Base-by-base conservation (phyloP, 495 filamentous ascomycete species). In the Penicillium manginii region DNA sequence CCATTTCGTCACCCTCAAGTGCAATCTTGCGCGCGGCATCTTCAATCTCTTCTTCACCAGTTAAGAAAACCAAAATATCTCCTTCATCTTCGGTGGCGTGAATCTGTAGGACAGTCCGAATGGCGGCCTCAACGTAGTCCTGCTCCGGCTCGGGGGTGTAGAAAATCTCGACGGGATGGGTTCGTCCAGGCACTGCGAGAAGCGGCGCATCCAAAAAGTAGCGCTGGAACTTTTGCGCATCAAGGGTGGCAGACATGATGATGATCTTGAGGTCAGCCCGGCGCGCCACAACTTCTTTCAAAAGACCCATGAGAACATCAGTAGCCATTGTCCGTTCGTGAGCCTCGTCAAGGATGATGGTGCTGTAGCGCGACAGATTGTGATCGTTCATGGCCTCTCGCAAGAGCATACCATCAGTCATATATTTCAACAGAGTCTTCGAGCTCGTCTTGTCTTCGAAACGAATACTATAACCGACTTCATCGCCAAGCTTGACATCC, bases 341-440 rank as follows among this genome's bases (percentile, higher is more conserved):
- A 49, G 93, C 93, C 75, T 98, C 93, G 73, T 99, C 96, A 57
- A 99, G 87, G 69, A 99, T 99, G 69, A 99, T 97, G 60, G 90
- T 94, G 80, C 92, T 93, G 78, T 99, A 99, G 11, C 93, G 88
- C 18, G 84, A 84, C 63, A 99, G 81, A 62, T 93, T 82, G 75
- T 92, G 88, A 73, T 99, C 96, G 76, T 96, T 87, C 96, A 99
- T 99, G 32, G 96, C 92, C 78, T 99, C 96, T 61, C 96, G 82
- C 69, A 98, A 79, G 63, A 99, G 85, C 94, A 98, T 98, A 86
- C 96, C 96, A 72, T 99, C 96, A 29, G 96, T 99, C 96, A 99
- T 98, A 79, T 99, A 99, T 79, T 98, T 99, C 49, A 99, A 78
- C 39, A 97, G 83, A 9, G 96, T 99, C 74, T 91, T 96, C 53